Evolutionary conservation across 352 stramenopile genomes (phyloP).

Genomic region (Phytopythium chamaehyphon): DNA sequence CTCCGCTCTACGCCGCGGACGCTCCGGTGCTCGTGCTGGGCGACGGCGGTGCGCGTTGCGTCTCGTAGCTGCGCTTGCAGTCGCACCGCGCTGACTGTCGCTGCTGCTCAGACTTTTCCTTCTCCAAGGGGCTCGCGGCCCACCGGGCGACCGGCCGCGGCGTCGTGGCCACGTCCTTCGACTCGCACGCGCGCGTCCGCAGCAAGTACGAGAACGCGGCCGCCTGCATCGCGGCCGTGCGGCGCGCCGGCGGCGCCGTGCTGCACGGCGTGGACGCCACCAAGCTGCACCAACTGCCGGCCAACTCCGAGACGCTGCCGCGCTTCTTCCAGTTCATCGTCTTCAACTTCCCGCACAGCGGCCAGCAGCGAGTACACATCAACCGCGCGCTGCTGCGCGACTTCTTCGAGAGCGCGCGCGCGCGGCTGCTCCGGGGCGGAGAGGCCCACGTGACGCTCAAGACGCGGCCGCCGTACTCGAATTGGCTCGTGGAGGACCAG

Average conservation of each 20-base stretch:
- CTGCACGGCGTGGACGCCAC: conserved; percentile 83
- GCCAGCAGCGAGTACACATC: conserved; percentile 84
- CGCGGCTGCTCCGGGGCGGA: conserved; percentile 46
- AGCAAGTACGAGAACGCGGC: conserved; percentile 78
- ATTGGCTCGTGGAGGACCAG: conserved; percentile 86
- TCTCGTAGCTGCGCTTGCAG: background rate
- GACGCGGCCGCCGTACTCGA: conserved; percentile 81
- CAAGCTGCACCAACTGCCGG: conserved; percentile 54
- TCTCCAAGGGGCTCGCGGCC: conserved; percentile 60
- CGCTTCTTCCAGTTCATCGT: conserved; percentile 80
- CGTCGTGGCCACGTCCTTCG: conserved; percentile 74
- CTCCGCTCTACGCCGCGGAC: conserved; percentile 43
- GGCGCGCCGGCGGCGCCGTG: conserved; percentile 34
- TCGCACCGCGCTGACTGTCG: no score
- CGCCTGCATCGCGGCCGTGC: conserved; percentile 61
- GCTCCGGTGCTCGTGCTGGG: conserved; percentile 73
- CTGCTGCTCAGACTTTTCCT: conserved; percentile 63
- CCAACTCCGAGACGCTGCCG: conserved; percentile 18
- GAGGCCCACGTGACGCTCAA: conserved; percentile 87
- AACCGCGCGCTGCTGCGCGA: conserved; percentile 76
- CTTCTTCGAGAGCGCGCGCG: conserved; percentile 82
- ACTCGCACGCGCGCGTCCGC: conserved; percentile 57
- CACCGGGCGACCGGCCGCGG: conserved; percentile 53
- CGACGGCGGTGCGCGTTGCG: conserved; percentile 40
- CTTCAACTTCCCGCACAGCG: conserved; percentile 89